Conservation (phyloP, 2,329 filamentous ascomycete genomes). For the Juglanconis oblonga region DNA sequence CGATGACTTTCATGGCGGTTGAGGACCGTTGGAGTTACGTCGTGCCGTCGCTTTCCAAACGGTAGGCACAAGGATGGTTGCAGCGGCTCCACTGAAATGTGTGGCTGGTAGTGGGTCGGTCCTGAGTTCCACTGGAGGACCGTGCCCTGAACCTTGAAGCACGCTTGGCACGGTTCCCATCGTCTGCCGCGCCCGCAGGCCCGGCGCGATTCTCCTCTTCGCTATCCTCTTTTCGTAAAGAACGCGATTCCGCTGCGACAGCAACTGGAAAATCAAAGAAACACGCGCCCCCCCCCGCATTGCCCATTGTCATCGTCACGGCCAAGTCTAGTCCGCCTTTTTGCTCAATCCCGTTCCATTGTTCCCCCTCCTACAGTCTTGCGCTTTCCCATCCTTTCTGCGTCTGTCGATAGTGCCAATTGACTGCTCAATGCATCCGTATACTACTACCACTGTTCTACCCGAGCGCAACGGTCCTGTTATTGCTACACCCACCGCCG, state of each 20-base stretch:
- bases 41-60: neutral
- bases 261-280: neutral
- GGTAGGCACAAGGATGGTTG: neutral
- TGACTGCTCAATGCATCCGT: conserved; percentile 16
- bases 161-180: neutral
- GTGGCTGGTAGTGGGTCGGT: neutral
- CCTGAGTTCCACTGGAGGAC: neutral
- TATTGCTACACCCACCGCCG: neutral
- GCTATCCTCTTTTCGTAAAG: conserved; percentile 11
- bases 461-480: conserved; percentile 1
- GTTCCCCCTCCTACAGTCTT: neutral
- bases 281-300: conserved; percentile 1
- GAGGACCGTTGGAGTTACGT: neutral
- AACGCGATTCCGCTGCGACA: conserved; percentile 7
- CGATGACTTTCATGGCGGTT: conserved; percentile 7
- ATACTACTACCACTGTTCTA: neutral
- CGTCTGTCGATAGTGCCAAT: neutral
- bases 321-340: neutral
- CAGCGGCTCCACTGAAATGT: neutral
- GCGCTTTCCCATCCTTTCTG: neutral
- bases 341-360: neutral
- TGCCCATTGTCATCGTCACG: neutral
- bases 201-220: conserved; percentile 7
- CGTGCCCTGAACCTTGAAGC: neutral
- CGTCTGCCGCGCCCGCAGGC: conserved; percentile 3